These are phyloP conservation scores for Violaceomyces palustris DNA, from an alignment of 1,284 basidiomycete species.

Conservation along the genomic window DNA sequence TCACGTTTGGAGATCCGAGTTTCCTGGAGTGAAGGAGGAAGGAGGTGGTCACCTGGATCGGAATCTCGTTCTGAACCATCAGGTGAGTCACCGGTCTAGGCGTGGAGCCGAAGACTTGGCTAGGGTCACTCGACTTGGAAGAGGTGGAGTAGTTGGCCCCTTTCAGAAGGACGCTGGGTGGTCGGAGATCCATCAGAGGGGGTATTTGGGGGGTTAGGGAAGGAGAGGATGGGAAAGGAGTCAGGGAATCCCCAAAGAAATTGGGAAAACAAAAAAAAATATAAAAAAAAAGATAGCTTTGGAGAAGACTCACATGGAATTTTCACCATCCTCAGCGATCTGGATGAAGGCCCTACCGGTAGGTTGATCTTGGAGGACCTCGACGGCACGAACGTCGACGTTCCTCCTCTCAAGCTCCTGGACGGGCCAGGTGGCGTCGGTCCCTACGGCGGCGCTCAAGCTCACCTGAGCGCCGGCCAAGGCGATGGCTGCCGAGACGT, in stretches of 20 bases:
- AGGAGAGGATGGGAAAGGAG: too few species aligned
- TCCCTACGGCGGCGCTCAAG: constrained; percentile 41
- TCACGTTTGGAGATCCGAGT: too few species aligned
- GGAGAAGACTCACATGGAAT: too few species aligned
- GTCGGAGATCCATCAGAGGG: too few species aligned
- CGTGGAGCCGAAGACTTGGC: constrained; percentile 6
- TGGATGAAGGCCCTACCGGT: constrained; percentile 51
- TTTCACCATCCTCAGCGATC: constrained; percentile 48
- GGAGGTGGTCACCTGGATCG: constrained; percentile 55
- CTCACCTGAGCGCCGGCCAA: constrained; percentile 35
- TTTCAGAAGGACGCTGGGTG: constrained; percentile 33
- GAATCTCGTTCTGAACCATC: constrained; percentile 61
- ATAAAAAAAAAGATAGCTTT: too few species aligned
- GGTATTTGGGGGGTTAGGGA: too few species aligned
- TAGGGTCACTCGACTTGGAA: constrained; percentile 16
- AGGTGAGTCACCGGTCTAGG: constrained; percentile 53
- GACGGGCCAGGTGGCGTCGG: constrained; percentile 46
- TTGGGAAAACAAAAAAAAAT: too few species aligned
- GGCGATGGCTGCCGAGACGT: constrained; percentile 43
- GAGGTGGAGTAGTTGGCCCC: constrained; percentile 43
- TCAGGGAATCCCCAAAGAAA: too few species aligned
- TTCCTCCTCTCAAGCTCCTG: constrained; percentile 33
- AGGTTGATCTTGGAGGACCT: constrained; percentile 22
- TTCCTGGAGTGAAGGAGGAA: constrained; percentile 48
- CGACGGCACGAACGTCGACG: constrained; percentile 27